Base-by-base conservation (phyloP, 73 alveolate species). In the Urostyla sp. region DNA sequence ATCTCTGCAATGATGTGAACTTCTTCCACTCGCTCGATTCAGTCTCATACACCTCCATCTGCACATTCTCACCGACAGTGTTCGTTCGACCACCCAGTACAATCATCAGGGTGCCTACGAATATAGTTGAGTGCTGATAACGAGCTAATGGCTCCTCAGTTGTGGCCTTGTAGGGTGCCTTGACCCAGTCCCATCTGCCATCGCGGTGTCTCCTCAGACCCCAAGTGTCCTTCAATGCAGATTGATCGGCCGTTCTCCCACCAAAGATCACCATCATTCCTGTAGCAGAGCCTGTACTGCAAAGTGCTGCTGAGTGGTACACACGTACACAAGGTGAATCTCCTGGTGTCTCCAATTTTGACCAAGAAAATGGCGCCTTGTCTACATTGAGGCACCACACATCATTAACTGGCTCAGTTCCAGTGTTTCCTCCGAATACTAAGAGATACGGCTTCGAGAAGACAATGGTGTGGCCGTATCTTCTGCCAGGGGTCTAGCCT, bases 401-500 rank as follows among this genome's bases (percentile, higher is more conserved):
- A 80, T 95, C 99, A 69, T 95, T 95, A 15, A 95, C 98, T 24
- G 98, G 94, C 75, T 95, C 99, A 34, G 93, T 72, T 43, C 97
- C 98, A 20, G 97, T 92, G 80, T 95, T 95, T n/a, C 99, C 99
- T 37, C 98, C 99, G 72, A 95, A 95, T 23, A 92, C 96, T 21
- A 95, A 87, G 23, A 95, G 72, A 73, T 89, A 90, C 11, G 99
- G 99, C 76, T 95, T 95, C 5, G 91, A 89, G 78, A 90, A 95
- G 23, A 94, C 96, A 37, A 95, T 73, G 24, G 97, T 91, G 75
- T 95, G 99, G 0, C 99, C 99, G 83, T 95, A 95, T 49, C 99
- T 91, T 74, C 99, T 85, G 10, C 99, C 99, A 8, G 99, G 99
- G 16, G 99, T 98, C 2, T 94, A 84, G 10, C 99, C 99, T 67